phyloP scores from a whole-genome alignment of 495 filamentous ascomycete species.

The Penicillium pulvis region DNA sequence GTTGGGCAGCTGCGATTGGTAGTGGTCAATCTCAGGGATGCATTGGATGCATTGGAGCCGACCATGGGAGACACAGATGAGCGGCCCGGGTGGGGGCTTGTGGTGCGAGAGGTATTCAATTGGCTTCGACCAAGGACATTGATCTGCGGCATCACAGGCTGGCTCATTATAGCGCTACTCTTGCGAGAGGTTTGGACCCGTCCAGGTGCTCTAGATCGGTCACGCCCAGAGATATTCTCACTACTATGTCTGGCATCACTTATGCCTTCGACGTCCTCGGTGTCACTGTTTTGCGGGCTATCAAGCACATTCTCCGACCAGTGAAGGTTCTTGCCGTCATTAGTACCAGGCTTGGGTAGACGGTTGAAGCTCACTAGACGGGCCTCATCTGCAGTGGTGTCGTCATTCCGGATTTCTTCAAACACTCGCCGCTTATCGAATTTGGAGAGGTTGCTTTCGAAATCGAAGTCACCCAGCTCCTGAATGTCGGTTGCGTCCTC shows the following conservation, averaged over 20 bases:
- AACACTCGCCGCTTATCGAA: slow-evolving; percentile 93
- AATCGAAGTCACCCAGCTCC: slow-evolving; percentile 92
- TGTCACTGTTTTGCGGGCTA: slow-evolving; percentile 66
- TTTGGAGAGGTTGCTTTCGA: slow-evolving; percentile 80
- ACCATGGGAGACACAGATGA: slow-evolving; percentile 42
- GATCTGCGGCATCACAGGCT: slow-evolving; percentile 39
- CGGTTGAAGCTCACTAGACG: slow-evolving; percentile 89
- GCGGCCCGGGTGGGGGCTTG: slow-evolving; percentile 45
- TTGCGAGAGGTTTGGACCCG: slow-evolving; percentile 62
- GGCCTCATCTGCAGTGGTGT: slow-evolving; percentile 83
- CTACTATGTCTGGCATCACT: slow-evolving; percentile 59
- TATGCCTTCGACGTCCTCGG: slow-evolving; percentile 58
- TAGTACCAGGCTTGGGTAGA: slow-evolving; percentile 71
- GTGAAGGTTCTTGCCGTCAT: slow-evolving; percentile 86
- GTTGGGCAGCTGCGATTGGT: slow-evolving; percentile 75
- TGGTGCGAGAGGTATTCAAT: slow-evolving; percentile 42
- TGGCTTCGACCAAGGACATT: slow-evolving; percentile 39
- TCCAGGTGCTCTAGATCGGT: slow-evolving; percentile 51
- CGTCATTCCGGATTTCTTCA: slow-evolving; percentile 82
- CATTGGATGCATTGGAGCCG: slow-evolving; percentile 33
- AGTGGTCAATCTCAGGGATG: slow-evolving; percentile 51
- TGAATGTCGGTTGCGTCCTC: slow-evolving; percentile 98
- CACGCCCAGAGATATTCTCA: slow-evolving; percentile 55
- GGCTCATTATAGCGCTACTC: slow-evolving; percentile 52
- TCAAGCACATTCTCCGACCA: slow-evolving; percentile 91